Base-by-base conservation (phyloP, 1,284 basidiomycete species). In the Rhodotorula sp. region DNA sequence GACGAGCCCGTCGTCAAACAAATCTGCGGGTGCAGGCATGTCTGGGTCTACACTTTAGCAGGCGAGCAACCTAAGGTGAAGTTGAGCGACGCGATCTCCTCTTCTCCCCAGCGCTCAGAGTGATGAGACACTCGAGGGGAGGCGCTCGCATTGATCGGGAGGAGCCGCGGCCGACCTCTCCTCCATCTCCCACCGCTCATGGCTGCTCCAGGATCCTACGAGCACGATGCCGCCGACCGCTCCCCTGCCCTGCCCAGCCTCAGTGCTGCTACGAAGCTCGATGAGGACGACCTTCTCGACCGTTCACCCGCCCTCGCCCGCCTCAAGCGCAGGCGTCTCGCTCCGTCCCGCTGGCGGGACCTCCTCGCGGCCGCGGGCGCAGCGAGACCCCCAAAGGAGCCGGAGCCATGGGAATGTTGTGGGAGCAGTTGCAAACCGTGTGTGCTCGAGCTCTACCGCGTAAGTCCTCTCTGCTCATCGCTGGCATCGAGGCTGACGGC, bases 351-450 rank as follows among this genome's bases (percentile, higher is more conserved):
- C n/a, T 46, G 66, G 8, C 34, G 51, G 10, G 41, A 73, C 25
- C 56, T 76, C 19, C 27, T 67, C 46, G 7, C n/a, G 2, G 48
- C 61, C 19, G 74, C 67, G 0, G 34, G 36, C 19, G 48, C 37
- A 1, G 25, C 25, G 1, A 56, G 36, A n/a, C 34, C 61, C 21
- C 74, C 74, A 10, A 51, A 56, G 15, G 69, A 67, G 51, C 74
- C 74, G 0, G 72, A 70, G 10, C 53, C 60, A 13, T 71, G 72
- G 67, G 74, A 76, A 9, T 76, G 74, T 41, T 76, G 74, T 29
- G 74, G 72, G 9, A 69, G 69, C 29, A 72, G 66, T 32, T 76
- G 74, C 58, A 71, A 69, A 39, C 74, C 74, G 8, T 76, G 74
- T 41, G 74, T 76, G 2, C 67, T 36, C 13, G 67, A 68, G 51